These are phyloP conservation scores for Colletotrichum plurivorum DNA, from an alignment of 2,329 filamentous ascomycete genomes.

Conservation along the genomic window DNA sequence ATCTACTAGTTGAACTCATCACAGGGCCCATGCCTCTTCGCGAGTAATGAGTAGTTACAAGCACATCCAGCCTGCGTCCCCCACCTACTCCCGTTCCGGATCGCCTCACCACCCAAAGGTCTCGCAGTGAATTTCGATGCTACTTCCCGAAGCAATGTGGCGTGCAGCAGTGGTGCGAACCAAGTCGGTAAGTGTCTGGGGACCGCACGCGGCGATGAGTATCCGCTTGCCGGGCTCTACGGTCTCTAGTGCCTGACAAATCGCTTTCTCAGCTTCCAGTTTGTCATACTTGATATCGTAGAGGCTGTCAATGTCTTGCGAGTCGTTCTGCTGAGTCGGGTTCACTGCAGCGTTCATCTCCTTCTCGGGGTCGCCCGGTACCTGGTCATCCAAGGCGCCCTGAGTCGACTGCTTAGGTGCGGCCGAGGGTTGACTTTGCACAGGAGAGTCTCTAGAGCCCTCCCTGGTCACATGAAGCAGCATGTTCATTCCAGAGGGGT, in stretches of 20 bases:
- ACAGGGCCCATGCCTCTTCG: too few relatives aligned
- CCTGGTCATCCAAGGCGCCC: background rate
- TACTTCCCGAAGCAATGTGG: background rate
- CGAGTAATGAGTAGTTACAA: too few relatives aligned
- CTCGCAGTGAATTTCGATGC: slow-evolving; percentile 27
- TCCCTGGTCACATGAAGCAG: slow-evolving; percentile 18
- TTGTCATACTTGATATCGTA: slow-evolving; percentile 18
- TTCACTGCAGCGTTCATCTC: background rate
- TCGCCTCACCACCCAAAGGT: background rate
- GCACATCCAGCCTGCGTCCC: too few relatives aligned
- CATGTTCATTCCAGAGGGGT: slow-evolving; percentile 12
- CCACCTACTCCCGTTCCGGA: too few relatives aligned
- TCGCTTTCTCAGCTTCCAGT: background rate
- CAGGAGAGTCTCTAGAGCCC: background rate
- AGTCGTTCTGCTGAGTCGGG: background rate
- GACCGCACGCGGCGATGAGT: slow-evolving; percentile 15
- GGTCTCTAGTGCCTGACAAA: background rate
- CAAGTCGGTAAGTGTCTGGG: slow-evolving; percentile 14
- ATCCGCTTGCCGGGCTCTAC: background rate
- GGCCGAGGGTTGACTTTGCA: background rate
- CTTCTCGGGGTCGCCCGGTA: background rate
- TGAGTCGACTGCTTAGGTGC: background rate
- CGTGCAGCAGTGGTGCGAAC: slow-evolving; percentile 5
- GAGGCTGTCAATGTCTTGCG: background rate
- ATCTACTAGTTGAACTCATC: too few relatives aligned